Evolutionary conservation across 441 rosid genomes (phyloP), one percentile per base, ranked within the genome.

Genomic region (Erodium moschatum): DNA sequence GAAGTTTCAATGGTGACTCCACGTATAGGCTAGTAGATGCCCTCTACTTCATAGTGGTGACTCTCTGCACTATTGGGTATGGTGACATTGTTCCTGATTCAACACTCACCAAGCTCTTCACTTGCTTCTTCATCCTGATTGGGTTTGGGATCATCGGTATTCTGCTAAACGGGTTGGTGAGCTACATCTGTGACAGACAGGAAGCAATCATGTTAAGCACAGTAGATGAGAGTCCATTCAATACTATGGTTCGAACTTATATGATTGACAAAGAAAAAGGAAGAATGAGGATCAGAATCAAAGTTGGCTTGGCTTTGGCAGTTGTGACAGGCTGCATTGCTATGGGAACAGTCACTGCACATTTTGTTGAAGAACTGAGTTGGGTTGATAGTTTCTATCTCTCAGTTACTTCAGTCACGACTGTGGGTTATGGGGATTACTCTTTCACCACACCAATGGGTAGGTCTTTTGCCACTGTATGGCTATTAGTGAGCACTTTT

Each of bases 341-440:
- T 6, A 69, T 81, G 29, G 89, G 88, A 44, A 81, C 85, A 1
- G n/a, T 84, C 0, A 46, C 70, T 0, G 79, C 71, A 13, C 89
- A 79, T 72, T 79, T 76, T 71, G 50, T 88, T 52, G 91, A 88
- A 75, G 56, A 64, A 0, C 44, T 85, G 73, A 69, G 12, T 18
- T 88, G 88, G 94, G 84, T 85, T 40, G 84, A 88, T 66, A 86
- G 91, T 64, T 74, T 88, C 48, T 88, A 88, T 74, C 80, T 88
- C 19, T 77, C 88, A 3, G 87, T 88, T 44, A 88, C 86, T 8
- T 88, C 87, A 0, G 91, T 88, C 19, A 88, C 88, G 3, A 88
- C 89, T 0, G 91, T 88, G 0, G 94, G 94, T 5, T 88, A 86
- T 29, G 91, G 94, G 18, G 89, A 88, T 75, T 84, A 64, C 6